phyloP scores from a whole-genome alignment of 495 filamentous ascomycete genomes.

The Aspergillus sclerotiicarbonarius region DNA sequence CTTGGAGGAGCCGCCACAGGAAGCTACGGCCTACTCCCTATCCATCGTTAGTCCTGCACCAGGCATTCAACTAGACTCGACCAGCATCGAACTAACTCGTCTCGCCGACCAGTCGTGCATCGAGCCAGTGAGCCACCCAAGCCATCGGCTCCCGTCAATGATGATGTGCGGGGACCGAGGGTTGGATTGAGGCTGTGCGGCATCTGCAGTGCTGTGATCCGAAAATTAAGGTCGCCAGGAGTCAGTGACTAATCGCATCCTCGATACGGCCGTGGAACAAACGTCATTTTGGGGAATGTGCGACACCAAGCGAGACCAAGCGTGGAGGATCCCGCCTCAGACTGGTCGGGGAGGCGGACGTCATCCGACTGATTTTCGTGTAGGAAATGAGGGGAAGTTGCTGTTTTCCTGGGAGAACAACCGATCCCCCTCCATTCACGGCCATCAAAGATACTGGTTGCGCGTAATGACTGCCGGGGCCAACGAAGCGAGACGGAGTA shows the following conservation, averaged over 20 bases:
- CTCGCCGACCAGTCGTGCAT: constrained; percentile 8
- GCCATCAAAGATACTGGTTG: neutral
- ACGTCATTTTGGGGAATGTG: constrained; percentile 8
- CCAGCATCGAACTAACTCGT: neutral
- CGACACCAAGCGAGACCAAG: constrained; percentile 10
- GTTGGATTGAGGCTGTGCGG: constrained; percentile 13
- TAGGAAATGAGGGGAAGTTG: neutral
- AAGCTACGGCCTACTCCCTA: neutral
- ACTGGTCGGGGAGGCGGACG: neutral
- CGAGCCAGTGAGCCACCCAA: constrained; percentile 11
- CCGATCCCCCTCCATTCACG: neutral
- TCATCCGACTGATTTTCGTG: constrained; percentile 17
- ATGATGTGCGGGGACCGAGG: constrained; percentile 6
- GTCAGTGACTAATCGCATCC: constrained; percentile 10
- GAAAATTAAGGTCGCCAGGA: constrained; percentile 13
- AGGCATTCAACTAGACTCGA: neutral
- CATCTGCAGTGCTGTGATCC: constrained; percentile 21
- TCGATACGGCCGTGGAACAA: neutral
- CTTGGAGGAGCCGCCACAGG: neutral
- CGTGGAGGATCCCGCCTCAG: neutral
- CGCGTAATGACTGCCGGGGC: neutral
- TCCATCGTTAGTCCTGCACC: too few species aligned
- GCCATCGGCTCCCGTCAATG: constrained; percentile 13
- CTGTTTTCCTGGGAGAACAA: neutral
- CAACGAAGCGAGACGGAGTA: neutral